A percentile compares a stretch with the other conserved stretches of the same genome.
Conservation (phyloP, 2,329 filamentous ascomycete genomes). For the Penicillium capsulatum region DNA sequence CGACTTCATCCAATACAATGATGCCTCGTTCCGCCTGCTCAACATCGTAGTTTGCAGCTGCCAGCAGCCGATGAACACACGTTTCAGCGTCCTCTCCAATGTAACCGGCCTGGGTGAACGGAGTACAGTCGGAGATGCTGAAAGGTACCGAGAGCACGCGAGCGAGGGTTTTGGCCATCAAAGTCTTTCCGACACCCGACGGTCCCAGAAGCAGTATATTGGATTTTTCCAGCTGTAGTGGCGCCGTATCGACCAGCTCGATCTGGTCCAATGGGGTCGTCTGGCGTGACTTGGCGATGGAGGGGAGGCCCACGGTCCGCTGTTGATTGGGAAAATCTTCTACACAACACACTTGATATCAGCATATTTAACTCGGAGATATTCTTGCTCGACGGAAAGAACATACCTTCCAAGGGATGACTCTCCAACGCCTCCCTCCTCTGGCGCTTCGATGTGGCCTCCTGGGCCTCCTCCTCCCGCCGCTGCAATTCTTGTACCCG, state of each 20-base stretch:
- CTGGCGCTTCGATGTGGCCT: slow-evolving; percentile 65
- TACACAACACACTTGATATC: no score
- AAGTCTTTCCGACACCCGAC: slow-evolving; percentile 92
- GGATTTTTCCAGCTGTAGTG: slow-evolving; percentile 85
- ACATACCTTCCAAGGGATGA: slow-evolving; percentile 73
- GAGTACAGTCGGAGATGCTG: slow-evolving; percentile 91
- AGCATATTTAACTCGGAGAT: no score
- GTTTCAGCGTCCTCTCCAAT: slow-evolving; percentile 98
- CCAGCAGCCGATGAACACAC: slow-evolving; percentile 83
- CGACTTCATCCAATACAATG: slow-evolving; percentile 92
- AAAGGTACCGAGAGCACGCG: slow-evolving; percentile 93
- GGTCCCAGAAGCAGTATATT: slow-evolving; percentile 88
- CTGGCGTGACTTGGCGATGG: slow-evolving; percentile 24
- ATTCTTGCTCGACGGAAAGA: not conserved
- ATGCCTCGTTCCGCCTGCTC: slow-evolving; percentile 84
- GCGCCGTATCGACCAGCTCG: slow-evolving; percentile 51
- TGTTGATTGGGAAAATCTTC: slow-evolving; percentile 62
- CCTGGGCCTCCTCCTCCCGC: slow-evolving; percentile 74
- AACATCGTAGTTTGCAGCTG: slow-evolving; percentile 85
- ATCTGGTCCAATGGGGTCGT: slow-evolving; percentile 32
- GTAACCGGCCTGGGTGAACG: slow-evolving; percentile 93
- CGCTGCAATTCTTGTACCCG: slow-evolving; percentile 71
- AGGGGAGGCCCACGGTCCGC: slow-evolving; percentile 43
- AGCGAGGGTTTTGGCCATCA: slow-evolving; percentile 85
- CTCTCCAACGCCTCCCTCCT: slow-evolving; percentile 63